Evolutionary conservation across 257 asterid genomes (phyloP).

Genomic region (Catharanthus roseus): DNA sequence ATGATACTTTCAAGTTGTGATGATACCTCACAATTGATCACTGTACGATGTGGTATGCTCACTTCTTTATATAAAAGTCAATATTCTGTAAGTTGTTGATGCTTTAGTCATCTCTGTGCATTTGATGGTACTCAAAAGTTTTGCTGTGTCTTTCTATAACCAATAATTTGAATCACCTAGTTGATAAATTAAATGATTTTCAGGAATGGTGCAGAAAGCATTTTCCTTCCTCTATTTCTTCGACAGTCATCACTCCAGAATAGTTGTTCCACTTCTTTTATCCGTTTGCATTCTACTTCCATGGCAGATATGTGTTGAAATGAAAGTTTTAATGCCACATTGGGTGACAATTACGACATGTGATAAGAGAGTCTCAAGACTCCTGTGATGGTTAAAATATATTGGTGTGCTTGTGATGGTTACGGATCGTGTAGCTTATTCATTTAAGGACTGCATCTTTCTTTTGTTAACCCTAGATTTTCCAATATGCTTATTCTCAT

Average conservation of each 20-base stretch:
- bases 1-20: background rate
- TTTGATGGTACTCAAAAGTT: background rate
- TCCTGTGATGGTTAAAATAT: background rate
- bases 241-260: background rate
- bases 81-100: background rate
- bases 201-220: background rate
- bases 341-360: background rate
- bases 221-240: background rate
- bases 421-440: background rate
- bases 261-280: background rate
- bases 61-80: background rate
- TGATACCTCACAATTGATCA: background rate
- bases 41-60: background rate
- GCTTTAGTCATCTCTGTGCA: background rate
- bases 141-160: background rate
- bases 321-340: background rate
- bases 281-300: background rate
- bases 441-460: background rate
- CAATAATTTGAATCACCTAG: background rate
- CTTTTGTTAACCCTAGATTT: background rate
- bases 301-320: background rate
- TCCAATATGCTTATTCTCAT: slow-evolving; percentile 4
- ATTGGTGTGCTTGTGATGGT: background rate
- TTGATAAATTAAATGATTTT: background rate
- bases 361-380: background rate